Conservation (phyloP, 352 stramenopile genomes). For the Phytophthora tubulina region DNA sequence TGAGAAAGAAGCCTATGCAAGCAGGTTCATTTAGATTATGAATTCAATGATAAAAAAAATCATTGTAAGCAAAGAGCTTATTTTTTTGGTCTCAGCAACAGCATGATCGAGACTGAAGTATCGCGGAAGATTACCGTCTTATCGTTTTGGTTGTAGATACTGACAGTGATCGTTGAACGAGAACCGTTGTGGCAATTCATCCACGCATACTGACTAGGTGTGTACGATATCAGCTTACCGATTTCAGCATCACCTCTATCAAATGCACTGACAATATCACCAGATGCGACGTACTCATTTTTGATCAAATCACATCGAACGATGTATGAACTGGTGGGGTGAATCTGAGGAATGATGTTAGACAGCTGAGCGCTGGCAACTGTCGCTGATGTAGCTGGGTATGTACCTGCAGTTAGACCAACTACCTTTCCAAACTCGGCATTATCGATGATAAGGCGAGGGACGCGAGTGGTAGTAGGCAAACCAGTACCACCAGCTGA, state of each 20-base stretch:
- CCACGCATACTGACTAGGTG: slow-evolving; percentile 5
- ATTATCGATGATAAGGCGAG: slow-evolving; percentile 33
- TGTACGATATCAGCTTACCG: slow-evolving; percentile 19
- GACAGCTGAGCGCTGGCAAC: slow-evolving; percentile 10
- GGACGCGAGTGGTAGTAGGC: slow-evolving; percentile 9
- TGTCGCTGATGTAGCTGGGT: slow-evolving; percentile 14
- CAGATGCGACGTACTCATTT: slow-evolving; percentile 28
- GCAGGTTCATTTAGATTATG: slow-evolving; percentile 8
- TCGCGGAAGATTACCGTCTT: not conserved
- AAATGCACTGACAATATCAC: slow-evolving; percentile 28
- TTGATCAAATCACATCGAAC: slow-evolving; percentile 35
- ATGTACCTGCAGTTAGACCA: slow-evolving; percentile 17
- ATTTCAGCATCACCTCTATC: slow-evolving; percentile 17
- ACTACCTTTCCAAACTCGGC: slow-evolving; percentile 16
- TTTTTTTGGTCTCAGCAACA: slow-evolving; percentile 19
- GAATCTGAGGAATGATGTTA: slow-evolving; percentile 26
- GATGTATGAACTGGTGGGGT: slow-evolving; percentile 23
- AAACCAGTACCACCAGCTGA: slow-evolving; percentile 18
- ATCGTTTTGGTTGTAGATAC: not conserved
- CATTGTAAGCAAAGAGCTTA: no score
- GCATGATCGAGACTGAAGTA: slow-evolving; percentile 7
- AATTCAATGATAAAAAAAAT: slow-evolving; percentile 6
- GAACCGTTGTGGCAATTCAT: not conserved
- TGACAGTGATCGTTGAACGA: not conserved
- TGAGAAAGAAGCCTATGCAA: no score